Conservation (phyloP, 352 stramenopile genomes). For the Phytophthora tentaculata region DNA sequence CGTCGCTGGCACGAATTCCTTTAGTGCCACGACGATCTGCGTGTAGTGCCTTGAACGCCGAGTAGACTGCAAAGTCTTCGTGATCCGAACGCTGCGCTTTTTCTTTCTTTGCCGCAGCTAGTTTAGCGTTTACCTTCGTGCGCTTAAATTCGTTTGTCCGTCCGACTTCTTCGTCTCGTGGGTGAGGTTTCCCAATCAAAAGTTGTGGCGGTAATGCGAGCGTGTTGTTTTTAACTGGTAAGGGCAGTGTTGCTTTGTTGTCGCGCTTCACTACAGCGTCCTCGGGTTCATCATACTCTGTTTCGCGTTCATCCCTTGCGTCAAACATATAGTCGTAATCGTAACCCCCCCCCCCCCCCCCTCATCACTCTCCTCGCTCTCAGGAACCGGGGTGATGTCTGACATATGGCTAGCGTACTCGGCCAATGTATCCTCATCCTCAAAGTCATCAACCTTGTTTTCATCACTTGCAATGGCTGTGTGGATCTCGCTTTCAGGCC, state of each 20-base stretch:
- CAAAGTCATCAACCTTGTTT: not conserved
- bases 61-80: slow-evolving; percentile 1
- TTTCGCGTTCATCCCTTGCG: not conserved
- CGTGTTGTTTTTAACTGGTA: not conserved
- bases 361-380: not conserved
- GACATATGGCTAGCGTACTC: not conserved
- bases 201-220: not conserved
- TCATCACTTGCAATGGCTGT: not conserved
- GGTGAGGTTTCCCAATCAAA: not conserved
- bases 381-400: not conserved
- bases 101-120: too few species aligned
- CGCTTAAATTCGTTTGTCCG: not conserved
- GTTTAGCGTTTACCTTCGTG: not conserved
- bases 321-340: slow-evolving; percentile 3
- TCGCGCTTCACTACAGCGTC: too few species aligned
- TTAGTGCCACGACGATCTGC: not conserved
- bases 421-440: not conserved
- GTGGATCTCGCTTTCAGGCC: not conserved
- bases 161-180: not conserved
- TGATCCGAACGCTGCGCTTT: too few species aligned
- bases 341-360: too few species aligned
- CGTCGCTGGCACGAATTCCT: not conserved
- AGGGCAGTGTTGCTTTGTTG: too few species aligned
- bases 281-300: not conserved
- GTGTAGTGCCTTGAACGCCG: slow-evolving; percentile 1